Conservation (phyloP, 1,284 basidiomycete species). For the Pseudozyma thailandica region DNA sequence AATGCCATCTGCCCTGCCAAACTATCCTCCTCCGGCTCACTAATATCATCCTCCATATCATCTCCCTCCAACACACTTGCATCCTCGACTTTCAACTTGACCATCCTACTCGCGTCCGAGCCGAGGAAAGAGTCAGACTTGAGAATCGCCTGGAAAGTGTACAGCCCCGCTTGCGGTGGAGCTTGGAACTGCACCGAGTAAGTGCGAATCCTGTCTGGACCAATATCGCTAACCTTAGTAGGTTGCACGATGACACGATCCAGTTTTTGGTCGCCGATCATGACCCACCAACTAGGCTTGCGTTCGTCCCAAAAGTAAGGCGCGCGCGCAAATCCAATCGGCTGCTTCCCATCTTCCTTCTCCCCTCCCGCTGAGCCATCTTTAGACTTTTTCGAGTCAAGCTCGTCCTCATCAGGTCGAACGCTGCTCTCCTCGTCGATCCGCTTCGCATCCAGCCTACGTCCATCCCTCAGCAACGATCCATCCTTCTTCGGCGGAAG, state of each 20-base stretch:
- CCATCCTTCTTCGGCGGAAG: conserved; percentile 71
- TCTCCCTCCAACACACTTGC: conserved; percentile 72
- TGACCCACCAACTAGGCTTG: conserved; percentile 69
- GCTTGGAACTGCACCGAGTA: conserved; percentile 96
- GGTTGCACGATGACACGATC: conserved; percentile 92
- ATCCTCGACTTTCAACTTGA: conserved; percentile 74
- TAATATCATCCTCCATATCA: conserved; percentile 64
- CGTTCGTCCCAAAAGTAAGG: conserved; percentile 77
- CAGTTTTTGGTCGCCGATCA: conserved; percentile 89
- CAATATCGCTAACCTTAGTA: conserved; percentile 76
- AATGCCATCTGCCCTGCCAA: conserved; percentile 98
- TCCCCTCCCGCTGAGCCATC: conserved; percentile 5
- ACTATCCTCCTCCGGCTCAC: conserved; percentile 69
- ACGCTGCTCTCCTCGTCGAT: conserved; percentile 69
- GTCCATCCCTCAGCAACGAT: conserved; percentile 52
- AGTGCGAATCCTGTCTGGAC: conserved; percentile 77
- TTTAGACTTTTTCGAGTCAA: conserved; percentile 4
- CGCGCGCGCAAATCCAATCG: conserved; percentile 81
- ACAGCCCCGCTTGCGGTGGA: conserved; percentile 83
- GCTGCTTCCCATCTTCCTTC: conserved; percentile 69
- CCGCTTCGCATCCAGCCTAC: conserved; percentile 47
- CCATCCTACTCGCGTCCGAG: conserved; percentile 73
- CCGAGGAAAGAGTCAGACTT: conserved; percentile 88
- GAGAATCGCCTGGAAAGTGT: conserved; percentile 88
- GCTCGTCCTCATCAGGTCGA: conserved; percentile 57